Conservation (phyloP, 768 basidiomycete species). For the Suillus subalutaceus region DNA sequence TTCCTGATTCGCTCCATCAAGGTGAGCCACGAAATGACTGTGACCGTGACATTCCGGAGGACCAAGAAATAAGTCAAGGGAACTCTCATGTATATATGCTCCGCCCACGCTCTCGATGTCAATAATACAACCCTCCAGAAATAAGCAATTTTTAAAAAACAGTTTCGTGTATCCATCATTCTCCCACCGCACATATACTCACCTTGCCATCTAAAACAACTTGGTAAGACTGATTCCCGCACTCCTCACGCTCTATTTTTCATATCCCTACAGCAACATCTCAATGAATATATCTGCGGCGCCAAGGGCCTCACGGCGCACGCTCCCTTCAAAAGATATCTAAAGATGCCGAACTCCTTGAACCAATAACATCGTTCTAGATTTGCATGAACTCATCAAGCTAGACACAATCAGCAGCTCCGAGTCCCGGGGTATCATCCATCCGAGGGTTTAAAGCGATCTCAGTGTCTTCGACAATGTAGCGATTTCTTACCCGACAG, state of each 20-base stretch:
- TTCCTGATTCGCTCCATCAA: no score
- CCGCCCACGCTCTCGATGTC: no score
- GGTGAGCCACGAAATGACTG: no score
- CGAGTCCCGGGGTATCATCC: constrained; percentile 71
- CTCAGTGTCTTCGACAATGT: constrained; percentile 70
- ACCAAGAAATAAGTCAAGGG: no score
- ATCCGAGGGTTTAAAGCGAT: constrained; percentile 65
- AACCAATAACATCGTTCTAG: constrained; percentile 49
- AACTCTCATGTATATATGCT: no score
- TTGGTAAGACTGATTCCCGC: neutral
- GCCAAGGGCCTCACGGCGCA: no score
- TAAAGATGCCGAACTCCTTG: constrained; percentile 41
- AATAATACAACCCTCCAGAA: no score
- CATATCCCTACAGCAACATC: neutral
- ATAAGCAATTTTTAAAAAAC: no score
- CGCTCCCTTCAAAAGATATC: neutral
- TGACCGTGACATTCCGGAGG: no score
- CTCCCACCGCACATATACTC: no score
- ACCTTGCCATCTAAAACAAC: neutral
- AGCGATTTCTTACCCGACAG: constrained; percentile 81
- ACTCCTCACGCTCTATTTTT: neutral
- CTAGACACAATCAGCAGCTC: constrained; percentile 45
- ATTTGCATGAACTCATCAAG: no score
- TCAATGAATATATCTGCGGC: neutral
- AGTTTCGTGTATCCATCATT: no score